phyloP scores from a whole-genome alignment of 2,329 filamentous ascomycete genomes.

The Camptophora hylomeconis region DNA sequence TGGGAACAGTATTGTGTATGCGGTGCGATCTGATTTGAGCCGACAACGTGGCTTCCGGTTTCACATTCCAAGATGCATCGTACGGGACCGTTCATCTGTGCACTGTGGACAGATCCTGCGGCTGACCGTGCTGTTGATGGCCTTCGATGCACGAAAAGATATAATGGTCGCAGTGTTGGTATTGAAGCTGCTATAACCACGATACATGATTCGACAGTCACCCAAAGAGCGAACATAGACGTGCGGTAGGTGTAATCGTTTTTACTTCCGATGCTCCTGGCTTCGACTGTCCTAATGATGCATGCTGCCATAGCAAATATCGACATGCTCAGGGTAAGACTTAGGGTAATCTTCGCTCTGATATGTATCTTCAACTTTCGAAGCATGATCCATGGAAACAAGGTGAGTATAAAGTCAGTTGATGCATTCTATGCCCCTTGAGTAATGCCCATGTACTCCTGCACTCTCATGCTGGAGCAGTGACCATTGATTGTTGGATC shows the following conservation, averaged over 20 bases:
- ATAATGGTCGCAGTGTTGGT: slow-evolving; percentile 5
- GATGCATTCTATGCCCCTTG: slow-evolving; percentile 5
- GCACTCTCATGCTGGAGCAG: slow-evolving; percentile 3
- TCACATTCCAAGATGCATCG: no score
- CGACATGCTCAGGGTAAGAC: slow-evolving; percentile 3
- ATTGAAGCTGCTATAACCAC: slow-evolving; percentile 5
- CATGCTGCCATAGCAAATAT: slow-evolving; percentile 4
- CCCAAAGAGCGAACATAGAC: slow-evolving; percentile 3
- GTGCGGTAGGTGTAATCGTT: slow-evolving; percentile 4
- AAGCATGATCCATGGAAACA: slow-evolving; percentile 3
- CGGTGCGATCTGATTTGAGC: no score
- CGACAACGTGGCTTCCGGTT: no score
- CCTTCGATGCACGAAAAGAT: no score
- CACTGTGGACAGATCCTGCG: no score
- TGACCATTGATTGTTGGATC: slow-evolving; percentile 1
- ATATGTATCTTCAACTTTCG: slow-evolving; percentile 4
- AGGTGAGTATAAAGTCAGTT: slow-evolving; percentile 3
- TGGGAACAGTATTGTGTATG: no score
- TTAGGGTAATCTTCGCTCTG: slow-evolving; percentile 1
- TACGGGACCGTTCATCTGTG: no score
- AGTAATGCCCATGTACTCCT: slow-evolving; percentile 3
- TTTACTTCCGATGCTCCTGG: background rate
- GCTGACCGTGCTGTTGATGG: no score
- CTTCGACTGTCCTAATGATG: slow-evolving; percentile 4
- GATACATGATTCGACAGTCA: slow-evolving; percentile 5